A percentile compares a stretch with the other conserved stretches of the same genome.
These are phyloP conservation scores for Curvularia lunata DNA, from an alignment of 2,329 filamentous ascomycete genomes.

Conservation along the genomic window DNA sequence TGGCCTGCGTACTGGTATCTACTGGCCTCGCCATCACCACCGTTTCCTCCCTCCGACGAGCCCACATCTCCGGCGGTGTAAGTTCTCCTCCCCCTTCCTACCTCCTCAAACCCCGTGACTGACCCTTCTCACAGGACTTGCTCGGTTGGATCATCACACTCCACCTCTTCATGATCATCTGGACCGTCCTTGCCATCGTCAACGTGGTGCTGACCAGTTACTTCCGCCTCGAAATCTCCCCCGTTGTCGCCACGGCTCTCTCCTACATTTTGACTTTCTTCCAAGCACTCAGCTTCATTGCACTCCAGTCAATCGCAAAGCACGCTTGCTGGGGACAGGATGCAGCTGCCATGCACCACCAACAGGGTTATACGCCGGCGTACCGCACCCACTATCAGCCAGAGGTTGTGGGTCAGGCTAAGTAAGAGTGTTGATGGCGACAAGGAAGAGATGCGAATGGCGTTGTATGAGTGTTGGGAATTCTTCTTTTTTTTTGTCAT, in stretches of 20 bases:
- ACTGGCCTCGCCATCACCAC: constrained; percentile 22
- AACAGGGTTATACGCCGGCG: neutral
- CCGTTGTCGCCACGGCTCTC: constrained; percentile 4
- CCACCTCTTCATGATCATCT: constrained; percentile 27
- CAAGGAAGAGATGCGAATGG: neutral
- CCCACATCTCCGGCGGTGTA: constrained; percentile 25
- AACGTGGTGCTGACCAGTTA: neutral
- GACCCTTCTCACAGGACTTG: constrained; percentile 22
- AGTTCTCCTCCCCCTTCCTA: constrained; percentile 5
- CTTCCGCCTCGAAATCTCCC: neutral
- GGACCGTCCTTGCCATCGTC: constrained; percentile 16
- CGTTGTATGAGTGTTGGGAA: neutral
- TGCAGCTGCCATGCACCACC: constrained; percentile 11
- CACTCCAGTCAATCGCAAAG: constrained; percentile 32
- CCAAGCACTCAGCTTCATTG: constrained; percentile 26
- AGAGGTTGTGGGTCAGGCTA: constrained; percentile 10
- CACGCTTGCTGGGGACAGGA: constrained; percentile 20
- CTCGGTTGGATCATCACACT: constrained; percentile 24
- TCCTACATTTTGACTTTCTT: constrained; percentile 25
- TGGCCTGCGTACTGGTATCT: constrained; percentile 26
- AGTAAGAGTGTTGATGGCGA: neutral
- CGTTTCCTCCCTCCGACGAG: constrained; percentile 25
- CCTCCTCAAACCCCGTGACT: neutral
- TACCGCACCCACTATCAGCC: constrained; percentile 19
- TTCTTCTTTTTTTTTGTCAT: neutral